phyloP scores from a whole-genome alignment of 202 grass and related monocot species.

The Bolboschoenoplectus hybrid region DNA sequence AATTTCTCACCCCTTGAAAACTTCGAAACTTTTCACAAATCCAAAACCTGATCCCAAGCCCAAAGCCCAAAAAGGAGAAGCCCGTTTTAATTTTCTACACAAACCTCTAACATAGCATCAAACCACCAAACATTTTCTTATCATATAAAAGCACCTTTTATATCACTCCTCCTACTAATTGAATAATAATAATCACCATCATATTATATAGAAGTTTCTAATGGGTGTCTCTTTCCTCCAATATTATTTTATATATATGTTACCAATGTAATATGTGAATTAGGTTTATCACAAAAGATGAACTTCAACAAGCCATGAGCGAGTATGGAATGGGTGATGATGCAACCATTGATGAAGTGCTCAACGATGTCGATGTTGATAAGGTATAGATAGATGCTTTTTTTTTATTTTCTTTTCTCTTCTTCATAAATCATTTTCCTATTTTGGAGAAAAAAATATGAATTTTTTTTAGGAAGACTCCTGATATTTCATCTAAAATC shows the following conservation, averaged over 20 bases:
- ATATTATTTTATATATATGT: neutral
- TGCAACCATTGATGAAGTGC: conserved; percentile 72
- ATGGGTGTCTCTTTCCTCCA: neutral
- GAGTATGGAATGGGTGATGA: conserved; percentile 65
- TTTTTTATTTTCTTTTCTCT: neutral
- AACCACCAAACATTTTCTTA: conserved; percentile 12
- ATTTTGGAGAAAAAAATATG: neutral
- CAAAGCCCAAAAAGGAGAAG: neutral
- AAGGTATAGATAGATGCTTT: conserved; percentile 44
- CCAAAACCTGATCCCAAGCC: neutral
- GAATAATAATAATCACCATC: neutral
- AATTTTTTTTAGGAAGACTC: no score
- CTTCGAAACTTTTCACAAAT: neutral
- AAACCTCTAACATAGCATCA: neutral
- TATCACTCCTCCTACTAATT: conserved; percentile 15
- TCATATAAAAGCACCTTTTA: neutral
- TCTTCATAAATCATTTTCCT: neutral
- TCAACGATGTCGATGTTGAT: conserved; percentile 79
- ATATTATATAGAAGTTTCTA: neutral
- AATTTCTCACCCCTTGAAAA: neutral
- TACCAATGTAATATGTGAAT: conserved; percentile 6
- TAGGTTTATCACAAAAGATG: conserved; percentile 93
- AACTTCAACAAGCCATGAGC: conserved; percentile 71
- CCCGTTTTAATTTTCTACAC: neutral
- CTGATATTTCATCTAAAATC: no score